Evolutionary conservation across 106 monocot species (phyloP).

Genomic region (Allium sativum): DNA sequence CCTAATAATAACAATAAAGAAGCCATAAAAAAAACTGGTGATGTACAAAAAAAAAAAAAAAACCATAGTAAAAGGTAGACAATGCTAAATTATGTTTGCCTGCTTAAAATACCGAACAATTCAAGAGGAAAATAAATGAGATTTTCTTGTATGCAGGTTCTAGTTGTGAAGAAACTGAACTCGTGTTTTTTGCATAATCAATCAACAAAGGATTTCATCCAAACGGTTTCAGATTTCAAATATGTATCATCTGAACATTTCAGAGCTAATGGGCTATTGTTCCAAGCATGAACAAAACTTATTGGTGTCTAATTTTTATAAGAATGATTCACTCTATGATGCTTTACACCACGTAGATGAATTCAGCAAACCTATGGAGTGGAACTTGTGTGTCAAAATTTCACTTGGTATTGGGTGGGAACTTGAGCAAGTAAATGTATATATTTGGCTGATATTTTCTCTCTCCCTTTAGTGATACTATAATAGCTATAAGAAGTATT

Average conservation of each 20-base stretch:
- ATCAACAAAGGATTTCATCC: constrained; percentile 57
- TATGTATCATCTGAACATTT: constrained; percentile 76
- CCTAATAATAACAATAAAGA: too few relatives aligned
- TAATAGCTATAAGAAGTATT: not conserved
- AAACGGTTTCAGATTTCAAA: constrained; percentile 61
- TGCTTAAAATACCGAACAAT: too few relatives aligned
- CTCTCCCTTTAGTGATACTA: not conserved
- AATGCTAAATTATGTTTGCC: too few relatives aligned
- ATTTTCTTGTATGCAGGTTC: constrained; percentile 28
- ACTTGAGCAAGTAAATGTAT: constrained; percentile 61
- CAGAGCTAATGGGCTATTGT: constrained; percentile 84
- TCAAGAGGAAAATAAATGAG: not conserved
- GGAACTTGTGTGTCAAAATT: constrained; percentile 83
- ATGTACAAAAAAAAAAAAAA: too few relatives aligned
- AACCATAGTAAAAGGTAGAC: too few relatives aligned
- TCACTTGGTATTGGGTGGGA: constrained; percentile 81
- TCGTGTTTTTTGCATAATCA: constrained; percentile 31
- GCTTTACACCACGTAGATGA: constrained; percentile 76
- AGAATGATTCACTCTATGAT: constrained; percentile 75
- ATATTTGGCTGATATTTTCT: not conserved
- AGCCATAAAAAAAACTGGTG: too few relatives aligned
- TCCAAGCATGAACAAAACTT: constrained; percentile 73
- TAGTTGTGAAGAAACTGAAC: constrained; percentile 89
- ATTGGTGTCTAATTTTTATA: constrained; percentile 72
- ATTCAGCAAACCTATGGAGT: constrained; percentile 61